Percentiles rank a stretch among this genome's conserved stretches.
phyloP scores from a whole-genome alignment of 2,329 filamentous ascomycete genomes.

The Aspergillus chevalieri region DNA sequence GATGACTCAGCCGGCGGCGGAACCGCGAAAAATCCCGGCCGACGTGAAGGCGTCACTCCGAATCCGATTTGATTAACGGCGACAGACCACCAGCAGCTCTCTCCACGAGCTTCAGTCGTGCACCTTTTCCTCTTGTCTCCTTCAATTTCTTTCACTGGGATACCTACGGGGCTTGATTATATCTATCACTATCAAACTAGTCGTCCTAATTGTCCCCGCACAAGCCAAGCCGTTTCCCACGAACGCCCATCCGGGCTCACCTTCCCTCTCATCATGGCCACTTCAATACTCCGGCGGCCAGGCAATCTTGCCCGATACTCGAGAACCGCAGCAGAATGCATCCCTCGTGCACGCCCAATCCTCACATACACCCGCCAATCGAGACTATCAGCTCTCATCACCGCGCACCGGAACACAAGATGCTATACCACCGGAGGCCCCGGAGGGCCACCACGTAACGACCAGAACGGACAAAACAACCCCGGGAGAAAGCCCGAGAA shows the following conservation, averaged over 20 bases:
- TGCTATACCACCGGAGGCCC: slow-evolving; percentile 41
- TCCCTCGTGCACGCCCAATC: slow-evolving; percentile 45
- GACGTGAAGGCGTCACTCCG: slow-evolving; percentile 14
- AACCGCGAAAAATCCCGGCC: slow-evolving; percentile 24
- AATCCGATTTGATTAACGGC: background rate
- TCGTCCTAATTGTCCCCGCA: slow-evolving; percentile 15
- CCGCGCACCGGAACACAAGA: slow-evolving; percentile 26
- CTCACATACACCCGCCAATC: slow-evolving; percentile 35
- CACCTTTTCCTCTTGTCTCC: slow-evolving; percentile 6
- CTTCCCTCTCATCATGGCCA: slow-evolving; percentile 53
- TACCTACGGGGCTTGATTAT: slow-evolving; percentile 24
- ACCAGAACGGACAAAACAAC: slow-evolving; percentile 29
- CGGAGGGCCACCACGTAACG: slow-evolving; percentile 38
- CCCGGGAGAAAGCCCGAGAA: slow-evolving; percentile 32
- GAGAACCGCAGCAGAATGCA: slow-evolving; percentile 50
- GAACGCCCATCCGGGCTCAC: slow-evolving; percentile 25
- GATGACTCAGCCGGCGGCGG: slow-evolving; percentile 31
- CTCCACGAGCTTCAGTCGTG: slow-evolving; percentile 18
- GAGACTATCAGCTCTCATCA: slow-evolving; percentile 31
- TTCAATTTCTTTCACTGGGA: slow-evolving; percentile 9
- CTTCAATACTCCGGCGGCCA: slow-evolving; percentile 56
- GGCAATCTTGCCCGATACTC: slow-evolving; percentile 60
- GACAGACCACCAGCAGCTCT: slow-evolving; percentile 8
- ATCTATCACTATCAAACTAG: slow-evolving; percentile 15
- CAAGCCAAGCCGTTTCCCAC: slow-evolving; percentile 9